Conservation (phyloP, 2,329 filamentous ascomycete species). For the Teratosphaeria viscida region DNA sequence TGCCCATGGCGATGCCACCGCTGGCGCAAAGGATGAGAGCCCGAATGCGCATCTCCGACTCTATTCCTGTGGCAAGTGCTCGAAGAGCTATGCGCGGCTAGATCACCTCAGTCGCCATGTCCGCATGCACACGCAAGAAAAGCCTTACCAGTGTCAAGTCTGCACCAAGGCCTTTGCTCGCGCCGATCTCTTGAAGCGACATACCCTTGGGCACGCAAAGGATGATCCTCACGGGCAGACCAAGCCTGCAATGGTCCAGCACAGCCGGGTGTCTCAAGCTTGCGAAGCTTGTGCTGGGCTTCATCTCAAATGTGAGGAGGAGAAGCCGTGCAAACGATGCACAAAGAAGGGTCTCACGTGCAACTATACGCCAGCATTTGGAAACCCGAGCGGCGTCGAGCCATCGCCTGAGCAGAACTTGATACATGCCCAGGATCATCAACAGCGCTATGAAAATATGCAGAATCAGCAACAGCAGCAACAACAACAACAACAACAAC, state of each 20-base stretch:
- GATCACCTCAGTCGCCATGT: conserved; percentile 46
- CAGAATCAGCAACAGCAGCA: conserved; percentile 1
- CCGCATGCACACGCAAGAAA: conserved; percentile 37
- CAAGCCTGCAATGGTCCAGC: conserved; percentile 22
- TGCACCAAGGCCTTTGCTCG: conserved; percentile 39
- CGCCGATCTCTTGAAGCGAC: conserved; percentile 42
- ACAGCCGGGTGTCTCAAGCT: conserved; percentile 37
- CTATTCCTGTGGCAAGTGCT: conserved; percentile 44
- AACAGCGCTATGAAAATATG: conserved; percentile 8
- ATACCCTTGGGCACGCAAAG: conserved; percentile 35
- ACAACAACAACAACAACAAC: background rate
- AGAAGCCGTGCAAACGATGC: conserved; percentile 44
- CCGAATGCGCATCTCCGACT: conserved; percentile 11
- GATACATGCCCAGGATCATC: conserved; percentile 12
- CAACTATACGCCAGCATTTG: conserved; percentile 21
- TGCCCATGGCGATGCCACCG: conserved; percentile 1
- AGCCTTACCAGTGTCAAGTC: conserved; percentile 35
- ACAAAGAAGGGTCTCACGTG: conserved; percentile 39
- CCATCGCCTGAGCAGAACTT: conserved; percentile 12
- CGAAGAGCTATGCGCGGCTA: conserved; percentile 41
- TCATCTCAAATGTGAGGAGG: conserved; percentile 45
- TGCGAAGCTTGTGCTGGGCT: conserved; percentile 43
- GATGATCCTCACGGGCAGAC: conserved; percentile 15
- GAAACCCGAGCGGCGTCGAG: conserved; percentile 10
- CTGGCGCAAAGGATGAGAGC: conserved; percentile 3